Percentiles rank a stretch among this genome's conserved stretches.
Evolutionary conservation across 176 grass and related monocot genomes (phyloP).

Genomic region (Elymus sibiricus): DNA sequence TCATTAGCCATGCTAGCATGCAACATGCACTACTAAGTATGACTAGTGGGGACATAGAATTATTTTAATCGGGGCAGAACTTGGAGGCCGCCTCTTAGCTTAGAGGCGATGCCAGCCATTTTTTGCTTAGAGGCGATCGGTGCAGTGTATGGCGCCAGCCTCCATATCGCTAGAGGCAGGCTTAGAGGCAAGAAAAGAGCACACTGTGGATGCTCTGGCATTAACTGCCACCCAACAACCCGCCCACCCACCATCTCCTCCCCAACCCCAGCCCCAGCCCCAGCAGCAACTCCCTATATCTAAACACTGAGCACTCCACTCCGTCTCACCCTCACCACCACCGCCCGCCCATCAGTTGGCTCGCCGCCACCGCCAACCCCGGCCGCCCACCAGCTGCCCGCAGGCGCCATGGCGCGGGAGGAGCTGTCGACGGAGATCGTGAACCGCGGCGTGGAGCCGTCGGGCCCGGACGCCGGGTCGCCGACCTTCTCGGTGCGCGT

Average conservation of each 20-base stretch:
- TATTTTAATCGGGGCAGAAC: no score
- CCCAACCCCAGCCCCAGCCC: slow-evolving; percentile 9
- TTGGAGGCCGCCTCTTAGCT: no score
- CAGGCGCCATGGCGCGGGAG: slow-evolving; percentile 55
- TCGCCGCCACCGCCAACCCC: background rate
- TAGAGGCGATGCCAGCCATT: no score
- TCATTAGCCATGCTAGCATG: no score
- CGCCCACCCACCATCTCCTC: slow-evolving; percentile 37
- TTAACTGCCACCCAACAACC: slow-evolving; percentile 49
- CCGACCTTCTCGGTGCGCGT: slow-evolving; percentile 91
- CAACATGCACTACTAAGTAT: no score
- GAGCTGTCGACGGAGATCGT: slow-evolving; percentile 95
- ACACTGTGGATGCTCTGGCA: no score
- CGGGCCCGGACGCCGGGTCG: slow-evolving; percentile 87
- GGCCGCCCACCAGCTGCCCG: no score
- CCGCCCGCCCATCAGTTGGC: background rate
- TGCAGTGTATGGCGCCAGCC: no score
- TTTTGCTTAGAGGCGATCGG: no score
- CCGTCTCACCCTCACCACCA: background rate
- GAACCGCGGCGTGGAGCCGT: slow-evolving; percentile 86
- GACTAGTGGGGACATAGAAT: no score
- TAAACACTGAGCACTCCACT: background rate
- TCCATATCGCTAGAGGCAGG: no score
- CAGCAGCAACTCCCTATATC: slow-evolving; percentile 25
- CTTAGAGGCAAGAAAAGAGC: no score